Evolutionary conservation across 1,284 basidiomycete genomes (phyloP), one percentile per base, ranked within the genome.

Genomic region (Marasmius tenuissimus): DNA sequence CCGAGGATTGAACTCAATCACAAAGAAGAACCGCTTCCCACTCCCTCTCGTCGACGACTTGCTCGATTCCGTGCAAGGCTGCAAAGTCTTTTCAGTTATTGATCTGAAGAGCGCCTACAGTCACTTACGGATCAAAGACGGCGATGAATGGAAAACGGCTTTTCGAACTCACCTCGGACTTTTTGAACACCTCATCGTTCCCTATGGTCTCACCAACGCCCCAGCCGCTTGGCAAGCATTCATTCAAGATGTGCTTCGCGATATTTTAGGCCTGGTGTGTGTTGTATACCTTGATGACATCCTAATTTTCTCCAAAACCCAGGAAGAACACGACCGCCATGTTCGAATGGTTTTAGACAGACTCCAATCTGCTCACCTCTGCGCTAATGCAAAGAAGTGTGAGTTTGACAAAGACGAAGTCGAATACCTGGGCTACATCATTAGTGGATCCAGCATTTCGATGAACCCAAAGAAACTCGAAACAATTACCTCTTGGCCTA

Each of bases 381-480:
- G 67, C 54, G 66, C 69, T n/a, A 70, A 71, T 54, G 48, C 70
- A n/a, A 66, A 69, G 58, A 75, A 74, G 4, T 27, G 27, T 4
- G 27, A 27, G 4, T 27, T 27, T 27, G 27, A 27, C 27, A 27
- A 27, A 4, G 2, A 2, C 27, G 27, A 27, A 33, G 71, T 78
- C 12, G 75, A 81, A 27, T 85, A 78, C 68, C 72, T 85, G 0
- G 79, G 81, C 0, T 75, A 75, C 61, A 65, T 59, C 10, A n/a
- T 59, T 27, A 45, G 35, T 8, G 0, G 49, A 56, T 0, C 72
- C 2, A 69, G 72, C 7, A n/a, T n/a, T n/a, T n/a, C n/a, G n/a
- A 82, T 84, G 79, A 73, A 79, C 57, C 27, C 27, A 4, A 27
- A 27, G 27, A 27, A 27, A 27, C 27, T 27, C 4, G 4, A 2